phyloP scores from a whole-genome alignment of 2,329 filamentous ascomycete species.

The Cadophora malorum region DNA sequence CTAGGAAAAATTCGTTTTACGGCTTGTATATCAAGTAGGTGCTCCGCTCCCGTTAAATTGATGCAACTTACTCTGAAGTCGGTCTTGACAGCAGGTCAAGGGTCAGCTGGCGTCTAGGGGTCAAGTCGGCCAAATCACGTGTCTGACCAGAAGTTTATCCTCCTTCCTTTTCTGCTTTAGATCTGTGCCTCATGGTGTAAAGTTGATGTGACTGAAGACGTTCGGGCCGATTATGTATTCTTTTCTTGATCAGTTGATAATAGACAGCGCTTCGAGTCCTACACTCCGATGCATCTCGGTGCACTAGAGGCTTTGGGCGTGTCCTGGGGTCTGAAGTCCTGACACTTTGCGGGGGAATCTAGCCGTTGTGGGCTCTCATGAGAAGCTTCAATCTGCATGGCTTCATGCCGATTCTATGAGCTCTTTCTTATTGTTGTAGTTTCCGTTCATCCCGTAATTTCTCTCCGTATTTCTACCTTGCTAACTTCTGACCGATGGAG shows the following conservation, averaged over 20 bases:
- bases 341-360: background rate
- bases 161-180: slow-evolving; percentile 14
- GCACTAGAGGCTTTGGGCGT: background rate
- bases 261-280: background rate
- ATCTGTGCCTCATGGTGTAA: background rate
- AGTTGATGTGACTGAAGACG: background rate
- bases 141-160: background rate
- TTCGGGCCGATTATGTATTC: slow-evolving; percentile 3
- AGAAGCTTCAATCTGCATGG: background rate
- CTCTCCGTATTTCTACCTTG: background rate
- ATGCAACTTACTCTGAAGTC: background rate
- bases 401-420: background rate
- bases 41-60: background rate
- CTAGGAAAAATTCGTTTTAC: background rate
- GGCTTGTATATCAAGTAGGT: background rate
- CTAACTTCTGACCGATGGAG: background rate
- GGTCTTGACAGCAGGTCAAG: background rate
- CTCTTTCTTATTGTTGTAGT: background rate
- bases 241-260: background rate
- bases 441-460: background rate
- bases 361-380: background rate
- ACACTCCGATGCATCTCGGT: background rate
- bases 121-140: background rate
- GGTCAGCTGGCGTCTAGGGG: background rate
- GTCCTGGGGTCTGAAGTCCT: background rate